These are phyloP conservation scores for Colletotrichum viniferum DNA, from an alignment of 2,329 filamentous ascomycete species.

Conservation along the genomic window DNA sequence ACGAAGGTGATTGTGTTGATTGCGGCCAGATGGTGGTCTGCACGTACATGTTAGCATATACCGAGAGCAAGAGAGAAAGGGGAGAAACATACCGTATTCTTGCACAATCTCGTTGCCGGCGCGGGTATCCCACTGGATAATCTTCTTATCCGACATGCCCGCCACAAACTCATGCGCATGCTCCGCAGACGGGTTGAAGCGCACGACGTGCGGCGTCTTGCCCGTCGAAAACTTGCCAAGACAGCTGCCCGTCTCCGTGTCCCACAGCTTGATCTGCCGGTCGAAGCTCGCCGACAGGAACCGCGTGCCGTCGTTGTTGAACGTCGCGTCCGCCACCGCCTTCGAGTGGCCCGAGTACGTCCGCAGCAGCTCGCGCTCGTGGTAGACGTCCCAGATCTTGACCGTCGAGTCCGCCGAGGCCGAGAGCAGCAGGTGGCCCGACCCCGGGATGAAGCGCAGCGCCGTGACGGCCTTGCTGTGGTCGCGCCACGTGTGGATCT, in stretches of 20 bases:
- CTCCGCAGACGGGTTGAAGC: conserved; percentile 84
- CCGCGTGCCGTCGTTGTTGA: conserved; percentile 80
- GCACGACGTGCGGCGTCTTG: conserved; percentile 92
- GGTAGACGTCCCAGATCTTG: conserved; percentile 95
- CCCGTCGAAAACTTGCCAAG: conserved; percentile 88
- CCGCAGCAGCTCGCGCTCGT: conserved; percentile 84
- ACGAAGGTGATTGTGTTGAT: conserved; percentile 98
- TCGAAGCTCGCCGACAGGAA: conserved; percentile 95
- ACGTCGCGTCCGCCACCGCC: conserved; percentile 86
- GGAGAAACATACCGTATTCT: conserved; percentile 65
- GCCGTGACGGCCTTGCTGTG: conserved; percentile 86
- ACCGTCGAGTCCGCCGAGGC: conserved; percentile 90
- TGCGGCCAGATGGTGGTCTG: conserved; percentile 92
- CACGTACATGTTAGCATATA: background rate
- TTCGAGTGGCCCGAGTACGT: conserved; percentile 93
- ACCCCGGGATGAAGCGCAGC: conserved; percentile 85
- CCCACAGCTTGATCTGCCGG: conserved; percentile 96
- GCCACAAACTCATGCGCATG: conserved; percentile 89
- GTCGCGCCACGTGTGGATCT: conserved; percentile 87
- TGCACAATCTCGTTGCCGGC: conserved; percentile 81
- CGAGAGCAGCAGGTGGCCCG: conserved; percentile 87
- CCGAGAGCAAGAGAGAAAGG: no score
- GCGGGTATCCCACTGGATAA: conserved; percentile 93
- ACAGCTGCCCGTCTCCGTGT: conserved; percentile 92
- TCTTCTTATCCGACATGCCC: conserved; percentile 99